phyloP scores from a whole-genome alignment of 148 eudicot species.

The Euryodendron excelsum region DNA sequence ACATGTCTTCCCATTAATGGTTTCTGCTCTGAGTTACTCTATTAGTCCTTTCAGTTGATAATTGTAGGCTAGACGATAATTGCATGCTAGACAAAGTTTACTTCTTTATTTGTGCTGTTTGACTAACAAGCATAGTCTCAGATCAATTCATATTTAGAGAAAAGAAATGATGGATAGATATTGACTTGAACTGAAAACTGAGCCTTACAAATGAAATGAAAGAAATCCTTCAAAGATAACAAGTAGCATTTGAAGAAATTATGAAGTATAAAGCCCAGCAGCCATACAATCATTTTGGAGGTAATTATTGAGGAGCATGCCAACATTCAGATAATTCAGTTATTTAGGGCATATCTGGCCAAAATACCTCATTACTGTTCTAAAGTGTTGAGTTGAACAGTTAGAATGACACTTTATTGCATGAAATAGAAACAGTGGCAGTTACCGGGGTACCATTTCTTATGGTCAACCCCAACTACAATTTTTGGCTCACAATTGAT shows the following conservation, averaged over 20 bases:
- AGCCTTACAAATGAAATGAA: neutral
- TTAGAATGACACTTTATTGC: neutral
- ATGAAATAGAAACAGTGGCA: neutral
- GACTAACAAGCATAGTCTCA: neutral
- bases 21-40: neutral
- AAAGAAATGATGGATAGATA: neutral
- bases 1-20: neutral
- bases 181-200: neutral
- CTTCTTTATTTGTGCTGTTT: neutral
- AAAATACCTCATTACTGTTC: neutral
- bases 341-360: neutral
- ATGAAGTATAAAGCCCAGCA: neutral
- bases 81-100: neutral
- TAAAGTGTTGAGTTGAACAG: neutral
- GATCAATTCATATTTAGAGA: neutral
- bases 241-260: neutral
- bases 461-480: neutral
- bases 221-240: neutral
- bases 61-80: neutral
- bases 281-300: neutral
- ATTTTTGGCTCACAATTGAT: neutral
- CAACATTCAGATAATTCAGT: neutral
- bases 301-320: neutral
- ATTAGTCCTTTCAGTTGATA: neutral
- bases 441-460: neutral